Base-by-base conservation (phyloP, 1,284 basidiomycete species). In the Sporisorium graminicola region DNA sequence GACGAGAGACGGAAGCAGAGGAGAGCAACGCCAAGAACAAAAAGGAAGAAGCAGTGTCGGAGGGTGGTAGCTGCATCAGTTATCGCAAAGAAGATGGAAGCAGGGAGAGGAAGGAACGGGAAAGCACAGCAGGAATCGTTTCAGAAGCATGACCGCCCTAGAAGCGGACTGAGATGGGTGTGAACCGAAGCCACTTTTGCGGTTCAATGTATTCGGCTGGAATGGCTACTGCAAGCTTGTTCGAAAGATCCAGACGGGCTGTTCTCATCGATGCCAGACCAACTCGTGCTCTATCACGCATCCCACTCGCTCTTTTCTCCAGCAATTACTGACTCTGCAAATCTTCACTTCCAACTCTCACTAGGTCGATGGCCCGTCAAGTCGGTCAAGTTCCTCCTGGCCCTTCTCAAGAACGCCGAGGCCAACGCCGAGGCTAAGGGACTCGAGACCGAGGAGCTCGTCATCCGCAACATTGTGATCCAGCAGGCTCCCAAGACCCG, bases 401-500 rank as follows among this genome's bases (percentile, higher is more conserved):
- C 93, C 80, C 91, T 99, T 67, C 89, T 99, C 83, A 99, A 99
- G 91, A 99, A 99, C 88, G 97, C 97, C 59, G 96, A 99, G 88
- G 92, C 97, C 82, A 99, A 99, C 88, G 97, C 97, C 77, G 96
- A 98, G 85, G 94, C 94, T 84, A 99, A 99, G 90, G 94, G 92
- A 87, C 89, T 99, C 74, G 93, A 95, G 66, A 89, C 93, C 73
- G 95, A 98, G 86, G 94, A 96, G 78, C 91, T 99, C 66, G 84
- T 88, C 86, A 96, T 99, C 90, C 95, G 93, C 90, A 97, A 93
- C 91, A 98, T 99, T 82, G 93, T 94, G 80, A 95, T 99, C 74
- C 93, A 99, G 87, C 96, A 99, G 89, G 97, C 97, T 79, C 97
- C 96, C 92, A 99, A 99, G 94, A 99, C 97, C 87, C 94, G 94